These are phyloP conservation scores for Candida buenavistaensis DNA, from an alignment of 1,139 yeast genomes.

Conservation along the genomic window DNA sequence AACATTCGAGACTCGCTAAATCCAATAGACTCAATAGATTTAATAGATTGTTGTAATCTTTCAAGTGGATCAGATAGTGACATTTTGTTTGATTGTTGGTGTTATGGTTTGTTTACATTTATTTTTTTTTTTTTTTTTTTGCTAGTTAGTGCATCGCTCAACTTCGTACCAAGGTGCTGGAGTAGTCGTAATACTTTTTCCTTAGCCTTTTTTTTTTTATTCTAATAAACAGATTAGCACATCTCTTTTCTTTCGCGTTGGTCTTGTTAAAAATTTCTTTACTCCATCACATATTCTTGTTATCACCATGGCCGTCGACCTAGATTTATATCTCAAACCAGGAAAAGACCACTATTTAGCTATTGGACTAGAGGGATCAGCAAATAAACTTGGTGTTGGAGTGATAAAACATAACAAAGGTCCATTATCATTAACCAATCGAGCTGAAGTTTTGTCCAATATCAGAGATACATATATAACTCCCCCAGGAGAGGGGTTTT, in stretches of 20 bases:
- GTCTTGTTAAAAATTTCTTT: background rate
- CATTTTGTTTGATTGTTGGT: conserved; percentile 11
- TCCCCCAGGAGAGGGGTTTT: conserved; percentile 97
- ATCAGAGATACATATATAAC: conserved; percentile 92
- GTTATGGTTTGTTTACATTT: conserved; percentile 11
- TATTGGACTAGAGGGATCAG: conserved; percentile 93
- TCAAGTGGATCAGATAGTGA: conserved; percentile 26
- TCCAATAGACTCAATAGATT: conserved; percentile 28
- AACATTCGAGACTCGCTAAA: conserved; percentile 60
- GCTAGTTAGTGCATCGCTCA: background rate
- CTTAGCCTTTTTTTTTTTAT: conserved; percentile 1
- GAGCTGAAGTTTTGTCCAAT: conserved; percentile 78
- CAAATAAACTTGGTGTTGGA: conserved; percentile 94
- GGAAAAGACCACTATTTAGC: conserved; percentile 63
- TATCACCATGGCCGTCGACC: conserved; percentile 29
- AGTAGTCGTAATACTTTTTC: background rate
- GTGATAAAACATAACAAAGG: conserved; percentile 71
- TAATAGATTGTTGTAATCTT: conserved; percentile 22
- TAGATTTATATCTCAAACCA: conserved; percentile 40
- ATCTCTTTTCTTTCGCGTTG: background rate
- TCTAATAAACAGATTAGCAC: background rate
- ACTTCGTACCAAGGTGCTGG: too few species aligned
- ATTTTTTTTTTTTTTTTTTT: background rate
- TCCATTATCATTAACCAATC: conserved; percentile 48
- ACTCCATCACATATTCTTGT: background rate